A percentile compares a stretch with the other conserved stretches of the same genome.
Evolutionary conservation across 345 rosid genomes (phyloP).

Genomic region (Syzygium grande): DNA sequence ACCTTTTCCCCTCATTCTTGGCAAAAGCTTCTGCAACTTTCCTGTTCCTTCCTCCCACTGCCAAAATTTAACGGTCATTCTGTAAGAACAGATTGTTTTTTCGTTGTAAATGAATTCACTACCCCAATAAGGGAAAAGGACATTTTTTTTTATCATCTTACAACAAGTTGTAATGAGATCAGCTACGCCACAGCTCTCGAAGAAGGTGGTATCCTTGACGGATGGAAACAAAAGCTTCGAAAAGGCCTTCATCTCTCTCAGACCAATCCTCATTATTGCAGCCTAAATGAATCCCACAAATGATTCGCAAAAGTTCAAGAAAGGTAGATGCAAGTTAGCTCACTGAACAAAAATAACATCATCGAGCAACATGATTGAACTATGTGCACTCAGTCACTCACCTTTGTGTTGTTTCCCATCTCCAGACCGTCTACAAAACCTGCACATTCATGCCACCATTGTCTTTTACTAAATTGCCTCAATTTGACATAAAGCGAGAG

Average conservation of each 20-base stretch:
- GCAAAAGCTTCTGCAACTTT: constrained; percentile 92
- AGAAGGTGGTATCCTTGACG: constrained; percentile 79
- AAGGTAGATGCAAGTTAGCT: not conserved
- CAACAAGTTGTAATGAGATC: constrained; percentile 92
- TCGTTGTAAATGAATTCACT: not conserved
- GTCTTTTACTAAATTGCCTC: not conserved
- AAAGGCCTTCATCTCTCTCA: constrained; percentile 86
- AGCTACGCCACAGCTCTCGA: constrained; percentile 96
- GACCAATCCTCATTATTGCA: constrained; percentile 94
- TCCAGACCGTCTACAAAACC: constrained; percentile 94
- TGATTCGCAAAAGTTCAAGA: not conserved
- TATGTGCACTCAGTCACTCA: constrained; percentile 1
- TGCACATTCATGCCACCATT: constrained; percentile 8
- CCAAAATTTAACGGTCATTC: not conserved
- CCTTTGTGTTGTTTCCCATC: constrained; percentile 98
- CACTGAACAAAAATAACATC: not conserved
- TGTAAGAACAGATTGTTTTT: not conserved
- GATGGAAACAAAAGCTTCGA: constrained; percentile 81
- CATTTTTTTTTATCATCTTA: constrained; percentile 21
- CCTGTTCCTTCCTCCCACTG: constrained; percentile 14
- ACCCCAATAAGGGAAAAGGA: not conserved
- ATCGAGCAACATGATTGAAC: not conserved
- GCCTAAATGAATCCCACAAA: constrained; percentile 42
- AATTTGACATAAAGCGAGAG: not conserved
- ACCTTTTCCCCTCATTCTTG: constrained; percentile 76